Evolutionary conservation across 2,329 filamentous ascomycete species (phyloP).

Genomic region (Biscogniauxia mediterranea): DNA sequence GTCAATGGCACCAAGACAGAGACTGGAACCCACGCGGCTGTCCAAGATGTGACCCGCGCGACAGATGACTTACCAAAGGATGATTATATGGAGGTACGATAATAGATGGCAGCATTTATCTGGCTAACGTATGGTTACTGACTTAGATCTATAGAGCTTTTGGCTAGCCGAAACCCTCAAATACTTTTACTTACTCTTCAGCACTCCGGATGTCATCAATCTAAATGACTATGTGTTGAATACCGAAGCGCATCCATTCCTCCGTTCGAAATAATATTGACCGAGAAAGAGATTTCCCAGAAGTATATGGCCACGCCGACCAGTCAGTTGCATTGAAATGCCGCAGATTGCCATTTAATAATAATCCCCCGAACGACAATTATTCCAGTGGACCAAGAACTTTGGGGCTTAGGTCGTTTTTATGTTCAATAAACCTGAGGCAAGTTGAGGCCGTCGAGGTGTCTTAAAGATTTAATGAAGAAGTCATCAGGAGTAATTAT

Average conservation of each 20-base stretch:
- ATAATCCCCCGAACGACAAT: too few species aligned
- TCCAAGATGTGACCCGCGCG: constrained; percentile 39
- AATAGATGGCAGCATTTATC: not conserved
- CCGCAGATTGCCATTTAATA: too few species aligned
- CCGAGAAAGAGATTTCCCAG: not conserved
- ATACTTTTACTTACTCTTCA: constrained; percentile 41
- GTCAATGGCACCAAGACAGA: constrained; percentile 26
- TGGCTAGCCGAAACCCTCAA: constrained; percentile 66
- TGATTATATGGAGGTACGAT: constrained; percentile 41
- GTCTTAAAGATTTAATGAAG: too few species aligned
- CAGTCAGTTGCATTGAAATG: not conserved
- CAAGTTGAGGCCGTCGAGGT: not conserved
- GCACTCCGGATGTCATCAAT: constrained; percentile 52
- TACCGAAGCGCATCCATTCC: constrained; percentile 39
- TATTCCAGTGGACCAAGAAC: too few species aligned
- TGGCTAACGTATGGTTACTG: not conserved
- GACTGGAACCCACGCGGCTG: constrained; percentile 27
- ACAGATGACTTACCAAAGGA: constrained; percentile 42
- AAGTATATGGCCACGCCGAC: too few species aligned
- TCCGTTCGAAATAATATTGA: constrained; percentile 8
- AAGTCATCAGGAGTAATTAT: too few species aligned
- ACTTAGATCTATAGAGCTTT: constrained; percentile 48
- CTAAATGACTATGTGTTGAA: constrained; percentile 59
- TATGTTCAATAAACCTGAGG: too few species aligned
- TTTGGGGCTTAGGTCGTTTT: too few species aligned